These are phyloP conservation scores for Teratosphaeriaceae sp. DNA, from an alignment of 2,329 filamentous ascomycete species.

Conservation along the genomic window DNA sequence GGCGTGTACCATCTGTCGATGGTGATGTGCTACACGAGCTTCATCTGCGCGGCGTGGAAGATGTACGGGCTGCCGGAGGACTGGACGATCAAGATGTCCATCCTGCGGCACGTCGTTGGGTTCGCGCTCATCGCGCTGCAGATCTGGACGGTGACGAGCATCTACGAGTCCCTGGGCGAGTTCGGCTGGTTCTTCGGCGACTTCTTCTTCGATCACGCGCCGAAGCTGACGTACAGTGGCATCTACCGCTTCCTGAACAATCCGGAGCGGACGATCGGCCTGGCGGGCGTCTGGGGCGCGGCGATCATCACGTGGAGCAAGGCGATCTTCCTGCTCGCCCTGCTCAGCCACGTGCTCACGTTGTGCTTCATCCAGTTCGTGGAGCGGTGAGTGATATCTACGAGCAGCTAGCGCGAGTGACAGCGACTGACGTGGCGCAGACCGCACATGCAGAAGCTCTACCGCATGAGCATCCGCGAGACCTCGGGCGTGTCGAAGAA, in stretches of 20 bases:
- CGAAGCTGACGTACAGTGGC: slow-evolving; percentile 88
- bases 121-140: slow-evolving; percentile 75
- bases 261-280: slow-evolving; percentile 86
- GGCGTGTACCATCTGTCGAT: slow-evolving; percentile 90
- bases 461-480: slow-evolving; percentile 72
- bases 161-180: slow-evolving; percentile 92
- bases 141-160: slow-evolving; percentile 85
- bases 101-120: slow-evolving; percentile 83
- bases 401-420: neutral
- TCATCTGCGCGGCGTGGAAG: slow-evolving; percentile 90
- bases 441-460: slow-evolving; percentile 97
- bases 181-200: slow-evolving; percentile 99
- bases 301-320: slow-evolving; percentile 89
- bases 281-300: slow-evolving; percentile 91
- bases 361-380: slow-evolving; percentile 87
- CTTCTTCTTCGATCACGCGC: slow-evolving; percentile 89
- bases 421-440: slow-evolving; percentile 27
- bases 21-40: slow-evolving; percentile 81
- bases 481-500: slow-evolving; percentile 91
- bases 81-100: slow-evolving; percentile 78
- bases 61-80: slow-evolving; percentile 83
- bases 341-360: slow-evolving; percentile 78
- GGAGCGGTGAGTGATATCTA: slow-evolving; percentile 46
- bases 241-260: slow-evolving; percentile 99
- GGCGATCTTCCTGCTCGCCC: slow-evolving; percentile 76